Conservation (phyloP, 2,329 filamentous ascomycete genomes). For the Epichloe brachyelytri region DNA sequence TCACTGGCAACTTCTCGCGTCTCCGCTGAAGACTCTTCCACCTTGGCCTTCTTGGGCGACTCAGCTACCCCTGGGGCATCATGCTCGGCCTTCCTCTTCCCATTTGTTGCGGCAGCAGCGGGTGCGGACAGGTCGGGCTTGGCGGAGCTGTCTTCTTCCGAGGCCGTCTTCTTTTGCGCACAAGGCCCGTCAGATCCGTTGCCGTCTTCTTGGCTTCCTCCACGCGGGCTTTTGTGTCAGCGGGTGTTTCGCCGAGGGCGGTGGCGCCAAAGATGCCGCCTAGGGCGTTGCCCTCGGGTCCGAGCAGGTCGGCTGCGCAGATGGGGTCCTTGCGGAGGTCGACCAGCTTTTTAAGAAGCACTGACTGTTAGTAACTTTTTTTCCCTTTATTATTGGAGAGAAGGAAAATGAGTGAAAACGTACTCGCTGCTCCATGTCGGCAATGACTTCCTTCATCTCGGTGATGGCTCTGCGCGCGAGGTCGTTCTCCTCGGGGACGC, state of each 20-base stretch:
- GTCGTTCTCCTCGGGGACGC: constrained; percentile 55
- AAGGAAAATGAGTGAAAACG: constrained; percentile 13
- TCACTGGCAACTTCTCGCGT: background rate
- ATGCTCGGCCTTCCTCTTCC: constrained; percentile 24
- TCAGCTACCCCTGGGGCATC: constrained; percentile 14
- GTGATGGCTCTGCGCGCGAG: constrained; percentile 47
- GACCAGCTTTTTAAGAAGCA: constrained; percentile 33
- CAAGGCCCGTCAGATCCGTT: constrained; percentile 60
- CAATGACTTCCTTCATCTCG: constrained; percentile 66
- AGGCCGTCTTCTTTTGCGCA: constrained; percentile 53
- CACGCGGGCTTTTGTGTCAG: constrained; percentile 48
- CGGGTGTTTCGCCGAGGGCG: constrained; percentile 47
- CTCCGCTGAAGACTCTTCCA: constrained; percentile 12
- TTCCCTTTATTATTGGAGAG: background rate
- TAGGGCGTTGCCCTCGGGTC: constrained; percentile 26
- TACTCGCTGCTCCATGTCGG: constrained; percentile 66
- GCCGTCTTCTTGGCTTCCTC: constrained; percentile 63
- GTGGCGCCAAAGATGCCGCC: constrained; percentile 51
- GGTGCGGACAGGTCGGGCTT: constrained; percentile 6
- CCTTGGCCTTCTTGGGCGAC: constrained; percentile 23
- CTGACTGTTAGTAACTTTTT: background rate
- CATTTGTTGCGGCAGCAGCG: constrained; percentile 20
- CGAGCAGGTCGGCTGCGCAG: constrained; percentile 26
- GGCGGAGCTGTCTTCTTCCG: constrained; percentile 15
- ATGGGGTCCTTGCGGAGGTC: constrained; percentile 52